Percentiles rank a stretch among this genome's conserved stretches.
Evolutionary conservation across 805 yeast genomes (phyloP).

Genomic region (Candida tallmaniae): DNA sequence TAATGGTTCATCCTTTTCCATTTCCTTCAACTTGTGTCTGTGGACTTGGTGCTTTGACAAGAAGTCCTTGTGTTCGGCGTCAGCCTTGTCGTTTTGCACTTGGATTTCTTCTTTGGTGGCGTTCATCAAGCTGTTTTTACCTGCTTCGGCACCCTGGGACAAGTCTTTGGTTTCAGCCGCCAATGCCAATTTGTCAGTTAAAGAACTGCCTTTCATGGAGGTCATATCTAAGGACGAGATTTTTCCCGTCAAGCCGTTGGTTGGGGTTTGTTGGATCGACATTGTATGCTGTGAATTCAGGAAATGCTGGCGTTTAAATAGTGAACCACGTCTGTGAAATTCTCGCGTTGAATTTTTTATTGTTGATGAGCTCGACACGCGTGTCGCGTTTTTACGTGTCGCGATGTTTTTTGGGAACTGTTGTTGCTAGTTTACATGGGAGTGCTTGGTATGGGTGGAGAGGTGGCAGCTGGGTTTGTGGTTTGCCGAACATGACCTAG

Average conservation of each 20-base stretch:
- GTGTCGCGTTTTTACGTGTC: too few species aligned
- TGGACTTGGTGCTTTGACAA: slow-evolving; percentile 60
- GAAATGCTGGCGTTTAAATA: slow-evolving; percentile 6
- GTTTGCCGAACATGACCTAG: too few species aligned
- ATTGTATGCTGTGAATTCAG: slow-evolving; percentile 22
- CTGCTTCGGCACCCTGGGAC: slow-evolving; percentile 18
- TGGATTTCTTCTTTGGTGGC: slow-evolving; percentile 15
- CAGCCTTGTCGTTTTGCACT: slow-evolving; percentile 13
- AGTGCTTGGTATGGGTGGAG: too few species aligned
- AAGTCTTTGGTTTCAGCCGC: slow-evolving; percentile 33
- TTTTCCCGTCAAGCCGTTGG: slow-evolving; percentile 43
- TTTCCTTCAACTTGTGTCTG: slow-evolving; percentile 66
- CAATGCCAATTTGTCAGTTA: slow-evolving; percentile 41
- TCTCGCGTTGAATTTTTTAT: background rate
- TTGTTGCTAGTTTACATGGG: too few species aligned
- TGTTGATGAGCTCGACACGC: background rate
- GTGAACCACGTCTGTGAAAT: background rate
- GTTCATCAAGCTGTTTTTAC: slow-evolving; percentile 1
- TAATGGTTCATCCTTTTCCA: slow-evolving; percentile 87
- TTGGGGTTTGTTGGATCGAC: slow-evolving; percentile 61
- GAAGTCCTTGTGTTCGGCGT: slow-evolving; percentile 50
- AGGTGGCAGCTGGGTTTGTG: too few species aligned
- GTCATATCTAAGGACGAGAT: slow-evolving; percentile 38
- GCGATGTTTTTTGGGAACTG: too few species aligned
- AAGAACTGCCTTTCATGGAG: slow-evolving; percentile 26